Evolutionary conservation across 1,139 yeast species (phyloP).

Genomic region (Geotrichum europaeum): DNA sequence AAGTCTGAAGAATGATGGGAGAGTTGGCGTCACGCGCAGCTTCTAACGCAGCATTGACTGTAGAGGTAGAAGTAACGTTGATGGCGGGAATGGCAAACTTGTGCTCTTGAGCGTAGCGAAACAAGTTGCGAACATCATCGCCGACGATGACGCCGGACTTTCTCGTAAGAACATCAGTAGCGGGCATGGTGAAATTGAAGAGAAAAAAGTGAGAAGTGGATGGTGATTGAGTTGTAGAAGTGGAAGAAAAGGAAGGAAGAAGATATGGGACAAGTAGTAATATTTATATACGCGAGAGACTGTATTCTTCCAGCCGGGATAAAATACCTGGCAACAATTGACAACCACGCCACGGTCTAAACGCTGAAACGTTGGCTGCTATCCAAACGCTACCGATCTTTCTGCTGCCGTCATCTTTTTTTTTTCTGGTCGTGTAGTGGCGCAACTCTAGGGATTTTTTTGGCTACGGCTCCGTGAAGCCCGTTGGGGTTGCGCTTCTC

Average conservation of each 20-base stretch:
- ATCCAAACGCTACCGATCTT: too few relatives aligned
- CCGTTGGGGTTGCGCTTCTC: too few relatives aligned
- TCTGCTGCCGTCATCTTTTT: too few relatives aligned
- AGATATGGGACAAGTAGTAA: not conserved
- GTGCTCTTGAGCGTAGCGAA: conserved; percentile 87
- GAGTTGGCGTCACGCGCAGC: conserved; percentile 95
- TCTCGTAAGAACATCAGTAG: conserved; percentile 66
- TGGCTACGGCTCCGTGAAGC: too few relatives aligned
- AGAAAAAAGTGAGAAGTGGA: not conserved
- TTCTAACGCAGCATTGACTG: conserved; percentile 94
- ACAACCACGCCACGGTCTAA: not conserved
- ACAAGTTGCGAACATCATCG: conserved; percentile 83
- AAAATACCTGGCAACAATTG: too few relatives aligned
- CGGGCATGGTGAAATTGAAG: conserved; percentile 20
- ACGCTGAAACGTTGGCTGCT: too few relatives aligned
- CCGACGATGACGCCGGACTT: conserved; percentile 98
- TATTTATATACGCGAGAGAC: too few relatives aligned
- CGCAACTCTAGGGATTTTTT: not conserved
- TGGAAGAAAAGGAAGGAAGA: not conserved
- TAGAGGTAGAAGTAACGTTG: conserved; percentile 95
- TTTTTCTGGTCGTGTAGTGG: too few relatives aligned
- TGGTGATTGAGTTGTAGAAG: not conserved
- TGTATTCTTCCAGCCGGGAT: too few relatives aligned
- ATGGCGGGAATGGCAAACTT: conserved; percentile 97
- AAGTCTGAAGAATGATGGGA: conserved; percentile 93